Evolutionary conservation across 306 rosid genomes (phyloP).

Genomic region (Leucaena leucocephala): DNA sequence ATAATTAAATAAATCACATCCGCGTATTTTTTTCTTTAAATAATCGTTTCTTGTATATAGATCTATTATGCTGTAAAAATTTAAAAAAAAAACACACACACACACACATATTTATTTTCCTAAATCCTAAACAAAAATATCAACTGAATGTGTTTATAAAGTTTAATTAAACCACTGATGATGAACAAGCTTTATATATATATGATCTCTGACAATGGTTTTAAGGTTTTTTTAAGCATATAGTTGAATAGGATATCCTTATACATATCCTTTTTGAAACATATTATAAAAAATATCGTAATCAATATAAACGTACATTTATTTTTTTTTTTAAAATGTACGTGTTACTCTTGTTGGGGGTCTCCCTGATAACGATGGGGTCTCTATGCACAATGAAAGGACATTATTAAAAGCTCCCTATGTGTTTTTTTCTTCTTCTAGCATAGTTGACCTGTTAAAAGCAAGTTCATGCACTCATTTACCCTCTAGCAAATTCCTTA

Average conservation of each 20-base stretch:
- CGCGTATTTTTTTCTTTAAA: too few species aligned
- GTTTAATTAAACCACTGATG: too few species aligned
- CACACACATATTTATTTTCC: neutral
- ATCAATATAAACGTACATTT: too few species aligned
- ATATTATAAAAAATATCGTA: neutral
- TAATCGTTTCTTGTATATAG: too few species aligned
- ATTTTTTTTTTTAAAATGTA: too few species aligned
- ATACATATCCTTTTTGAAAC: neutral
- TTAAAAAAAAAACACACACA: too few species aligned
- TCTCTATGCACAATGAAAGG: conserved; percentile 40
- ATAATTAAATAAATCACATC: too few species aligned
- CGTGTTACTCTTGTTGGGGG: neutral
- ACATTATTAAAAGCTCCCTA: neutral
- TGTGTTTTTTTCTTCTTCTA: too few species aligned
- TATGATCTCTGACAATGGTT: neutral
- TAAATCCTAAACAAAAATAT: too few species aligned
- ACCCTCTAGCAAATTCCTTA: neutral
- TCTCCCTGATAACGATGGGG: neutral
- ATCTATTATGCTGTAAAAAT: too few species aligned
- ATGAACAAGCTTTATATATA: too few species aligned
- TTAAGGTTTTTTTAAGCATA: neutral
- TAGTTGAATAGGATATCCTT: too few species aligned
- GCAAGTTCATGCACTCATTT: neutral
- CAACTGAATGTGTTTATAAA: neutral
- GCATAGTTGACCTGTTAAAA: conserved; percentile 38